Evolutionary conservation across 768 basidiomycete genomes (phyloP).

Genomic region (Xerocomellus amylosporus): DNA sequence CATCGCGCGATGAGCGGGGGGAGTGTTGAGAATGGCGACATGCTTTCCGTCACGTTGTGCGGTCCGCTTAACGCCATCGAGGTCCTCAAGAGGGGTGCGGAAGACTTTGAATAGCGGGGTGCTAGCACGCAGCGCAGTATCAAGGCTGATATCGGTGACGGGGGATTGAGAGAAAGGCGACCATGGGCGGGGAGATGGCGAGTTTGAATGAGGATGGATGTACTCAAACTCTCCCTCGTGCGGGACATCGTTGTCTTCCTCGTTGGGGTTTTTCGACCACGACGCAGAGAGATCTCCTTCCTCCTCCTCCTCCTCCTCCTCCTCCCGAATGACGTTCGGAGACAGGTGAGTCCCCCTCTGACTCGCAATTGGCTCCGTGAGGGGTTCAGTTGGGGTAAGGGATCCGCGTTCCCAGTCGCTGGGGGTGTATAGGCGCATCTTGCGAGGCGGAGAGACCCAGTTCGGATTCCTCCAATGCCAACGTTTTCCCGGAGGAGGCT

Average conservation of each 20-base stretch:
- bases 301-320: constrained; percentile 17
- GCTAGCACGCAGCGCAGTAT: constrained; percentile 27
- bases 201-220: constrained; percentile 15
- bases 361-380: constrained; percentile 18
- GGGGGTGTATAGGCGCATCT: constrained; percentile 24
- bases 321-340: constrained; percentile 7
- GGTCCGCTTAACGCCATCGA: constrained; percentile 23
- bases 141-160: constrained; percentile 24
- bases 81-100: constrained; percentile 29
- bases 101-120: constrained; percentile 36
- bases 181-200: constrained; percentile 26
- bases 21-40: constrained; percentile 27
- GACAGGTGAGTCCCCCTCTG: background rate
- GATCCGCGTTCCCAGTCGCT: constrained; percentile 23
- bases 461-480: constrained; percentile 38
- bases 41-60: constrained; percentile 34
- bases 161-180: constrained; percentile 27
- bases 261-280: constrained; percentile 8
- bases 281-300: constrained; percentile 2
- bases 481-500: constrained; percentile 28
- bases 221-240: constrained; percentile 10
- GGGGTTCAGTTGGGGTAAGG: constrained; percentile 31
- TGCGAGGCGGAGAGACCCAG: constrained; percentile 33
- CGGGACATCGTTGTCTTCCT: constrained; percentile 7
- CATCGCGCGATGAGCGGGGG: constrained; percentile 24